phyloP scores from a whole-genome alignment of 495 filamentous ascomycete genomes.

The Glutinoglossum americanum region DNA sequence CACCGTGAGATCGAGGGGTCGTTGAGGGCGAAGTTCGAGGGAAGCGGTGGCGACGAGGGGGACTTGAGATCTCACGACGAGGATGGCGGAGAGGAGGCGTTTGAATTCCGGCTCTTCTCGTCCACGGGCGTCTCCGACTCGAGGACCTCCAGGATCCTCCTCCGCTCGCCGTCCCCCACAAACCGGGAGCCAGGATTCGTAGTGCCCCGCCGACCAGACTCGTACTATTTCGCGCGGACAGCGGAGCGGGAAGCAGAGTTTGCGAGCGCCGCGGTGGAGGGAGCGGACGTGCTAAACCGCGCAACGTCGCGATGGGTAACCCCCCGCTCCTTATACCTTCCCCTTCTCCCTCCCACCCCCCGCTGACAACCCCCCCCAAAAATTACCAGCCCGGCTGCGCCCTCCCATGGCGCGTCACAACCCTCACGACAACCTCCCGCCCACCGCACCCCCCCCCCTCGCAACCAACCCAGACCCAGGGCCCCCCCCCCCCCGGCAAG shows the following conservation, averaged over 20 bases:
- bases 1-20: constrained; percentile 4
- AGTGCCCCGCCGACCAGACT: constrained; percentile 12
- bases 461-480: not conserved
- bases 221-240: constrained; percentile 23
- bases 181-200: not conserved
- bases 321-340: too few relatives aligned
- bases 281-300: constrained; percentile 20
- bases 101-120: constrained; percentile 32
- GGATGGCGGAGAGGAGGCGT: constrained; percentile 15
- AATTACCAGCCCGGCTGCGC: constrained; percentile 17
- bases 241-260: constrained; percentile 16
- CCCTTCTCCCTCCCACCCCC: too few relatives aligned
- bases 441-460: not conserved
- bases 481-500: constrained; percentile 11
- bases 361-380: too few relatives aligned
- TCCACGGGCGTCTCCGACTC: constrained; percentile 13
- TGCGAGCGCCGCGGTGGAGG: constrained; percentile 21
- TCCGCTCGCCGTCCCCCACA: constrained; percentile 13
- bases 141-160: constrained; percentile 15
- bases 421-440: constrained; percentile 3
- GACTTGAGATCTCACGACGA: constrained; percentile 3
- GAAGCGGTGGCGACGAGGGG: not conserved
- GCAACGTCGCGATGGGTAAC: constrained; percentile 24
- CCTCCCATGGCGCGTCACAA: constrained; percentile 30
- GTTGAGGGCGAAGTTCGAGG: constrained; percentile 3